Evolutionary conservation across 2,329 filamentous ascomycete species (phyloP).

Genomic region (Aspergillus quadrilineatus): DNA sequence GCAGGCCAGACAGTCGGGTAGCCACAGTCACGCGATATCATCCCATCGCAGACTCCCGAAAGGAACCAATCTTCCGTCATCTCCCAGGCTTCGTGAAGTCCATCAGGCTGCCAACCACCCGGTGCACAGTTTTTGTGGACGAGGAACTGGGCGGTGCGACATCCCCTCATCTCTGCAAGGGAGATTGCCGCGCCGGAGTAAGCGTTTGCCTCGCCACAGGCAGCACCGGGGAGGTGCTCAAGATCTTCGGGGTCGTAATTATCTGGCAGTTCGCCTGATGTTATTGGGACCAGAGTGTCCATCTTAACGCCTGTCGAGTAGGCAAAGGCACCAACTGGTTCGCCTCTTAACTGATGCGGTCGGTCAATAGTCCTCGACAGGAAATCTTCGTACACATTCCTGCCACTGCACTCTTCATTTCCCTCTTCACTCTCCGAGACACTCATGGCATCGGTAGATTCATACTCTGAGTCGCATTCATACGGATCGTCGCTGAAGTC

Average conservation of each 20-base stretch:
- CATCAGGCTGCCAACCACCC: not conserved
- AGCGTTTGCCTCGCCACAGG: not conserved
- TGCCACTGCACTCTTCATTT: too few relatives aligned
- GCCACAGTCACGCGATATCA: not conserved
- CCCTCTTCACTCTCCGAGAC: too few relatives aligned
- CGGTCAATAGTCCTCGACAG: too few relatives aligned
- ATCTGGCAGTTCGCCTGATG: not conserved
- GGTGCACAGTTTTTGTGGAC: conserved; percentile 4
- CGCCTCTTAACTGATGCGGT: too few relatives aligned
- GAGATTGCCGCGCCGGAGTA: conserved; percentile 13
- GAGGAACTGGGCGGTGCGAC: conserved; percentile 18
- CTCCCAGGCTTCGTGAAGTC: not conserved
- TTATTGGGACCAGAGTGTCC: too few relatives aligned
- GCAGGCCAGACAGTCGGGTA: not conserved
- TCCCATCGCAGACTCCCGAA: not conserved
- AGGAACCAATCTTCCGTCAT: not conserved
- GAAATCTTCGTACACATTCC: too few relatives aligned
- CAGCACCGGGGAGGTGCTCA: not conserved
- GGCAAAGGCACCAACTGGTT: too few relatives aligned
- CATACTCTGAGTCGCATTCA: too few relatives aligned
- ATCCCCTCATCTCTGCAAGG: conserved; percentile 16
- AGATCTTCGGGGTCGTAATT: not conserved
- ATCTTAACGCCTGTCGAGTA: too few relatives aligned
- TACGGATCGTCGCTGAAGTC: too few relatives aligned
- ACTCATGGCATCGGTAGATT: too few relatives aligned